Conservation (phyloP, 2,329 filamentous ascomycete genomes). For the Fusarium robinianum region DNA sequence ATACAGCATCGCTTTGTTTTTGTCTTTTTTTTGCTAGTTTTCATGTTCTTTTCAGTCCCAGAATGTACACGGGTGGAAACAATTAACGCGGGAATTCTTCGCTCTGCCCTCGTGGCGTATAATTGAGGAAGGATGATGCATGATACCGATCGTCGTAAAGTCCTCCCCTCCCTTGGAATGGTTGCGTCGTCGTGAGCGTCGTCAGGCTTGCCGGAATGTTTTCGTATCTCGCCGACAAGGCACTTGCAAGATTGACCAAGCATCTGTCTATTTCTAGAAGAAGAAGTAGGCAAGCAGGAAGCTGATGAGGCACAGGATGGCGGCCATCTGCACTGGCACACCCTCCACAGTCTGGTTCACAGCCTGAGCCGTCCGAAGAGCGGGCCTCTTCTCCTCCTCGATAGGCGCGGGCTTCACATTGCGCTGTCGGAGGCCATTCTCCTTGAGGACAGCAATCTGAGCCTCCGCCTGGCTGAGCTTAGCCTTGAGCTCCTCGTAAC, state of each 20-base stretch:
- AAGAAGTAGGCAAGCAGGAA: slow-evolving; percentile 96
- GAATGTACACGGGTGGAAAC: too few species aligned
- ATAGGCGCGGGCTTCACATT: slow-evolving; percentile 62
- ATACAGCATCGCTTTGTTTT: too few species aligned
- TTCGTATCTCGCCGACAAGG: too few species aligned
- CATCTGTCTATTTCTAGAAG: slow-evolving; percentile 64
- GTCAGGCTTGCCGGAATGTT: slow-evolving; percentile 27
- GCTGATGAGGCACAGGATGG: slow-evolving; percentile 81
- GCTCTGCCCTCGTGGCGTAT: slow-evolving; percentile 12
- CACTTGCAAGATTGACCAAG: slow-evolving; percentile 3
- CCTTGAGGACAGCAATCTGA: slow-evolving; percentile 71
- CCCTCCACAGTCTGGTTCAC: slow-evolving; percentile 66
- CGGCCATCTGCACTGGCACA: slow-evolving; percentile 84
- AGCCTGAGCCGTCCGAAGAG: slow-evolving; percentile 57
- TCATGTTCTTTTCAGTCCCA: too few species aligned
- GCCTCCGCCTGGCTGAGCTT: slow-evolving; percentile 78
- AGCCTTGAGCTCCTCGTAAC: slow-evolving; percentile 66
- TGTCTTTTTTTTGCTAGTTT: too few species aligned
- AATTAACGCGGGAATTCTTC: too few species aligned
- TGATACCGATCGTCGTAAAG: slow-evolving; percentile 16
- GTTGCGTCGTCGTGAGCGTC: slow-evolving; percentile 25
- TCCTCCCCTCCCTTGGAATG: slow-evolving; percentile 9
- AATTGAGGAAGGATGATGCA: slow-evolving; percentile 22
- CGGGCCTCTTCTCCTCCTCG: slow-evolving; percentile 56
- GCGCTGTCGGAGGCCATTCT: slow-evolving; percentile 77